These are phyloP conservation scores for Cynanchum wilfordii DNA, from an alignment of 257 asterid genomes.

Conservation along the genomic window DNA sequence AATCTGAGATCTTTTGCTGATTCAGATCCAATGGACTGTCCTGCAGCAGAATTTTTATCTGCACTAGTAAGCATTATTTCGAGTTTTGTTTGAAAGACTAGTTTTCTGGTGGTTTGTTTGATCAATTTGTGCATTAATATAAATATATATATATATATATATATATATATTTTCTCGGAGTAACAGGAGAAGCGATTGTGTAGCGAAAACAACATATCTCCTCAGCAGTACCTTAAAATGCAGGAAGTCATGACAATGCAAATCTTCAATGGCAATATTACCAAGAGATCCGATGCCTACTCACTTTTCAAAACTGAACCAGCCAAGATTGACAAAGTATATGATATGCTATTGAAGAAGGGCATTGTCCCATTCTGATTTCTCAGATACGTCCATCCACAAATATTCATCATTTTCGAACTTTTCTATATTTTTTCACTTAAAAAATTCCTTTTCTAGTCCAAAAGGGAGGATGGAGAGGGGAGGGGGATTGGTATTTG, in stretches of 20 bases:
- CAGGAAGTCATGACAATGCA: slow-evolving; percentile 55
- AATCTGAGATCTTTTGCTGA: slow-evolving; percentile 32
- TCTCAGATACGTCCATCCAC: neutral
- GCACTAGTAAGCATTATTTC: slow-evolving; percentile 51
- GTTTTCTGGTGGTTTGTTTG: neutral
- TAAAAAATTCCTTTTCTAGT: neutral
- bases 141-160: neutral
- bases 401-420: neutral
- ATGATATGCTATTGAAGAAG: slow-evolving; percentile 68
- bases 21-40: slow-evolving; percentile 32
- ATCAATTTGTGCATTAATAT: neutral
- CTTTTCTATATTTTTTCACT: neutral
- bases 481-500: neutral
- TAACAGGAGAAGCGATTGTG: slow-evolving; percentile 79
- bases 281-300: slow-evolving; percentile 69
- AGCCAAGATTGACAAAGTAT: slow-evolving; percentile 60
- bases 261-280: slow-evolving; percentile 54
- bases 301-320: slow-evolving; percentile 61
- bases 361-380: slow-evolving; percentile 40
- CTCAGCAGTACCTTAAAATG: slow-evolving; percentile 60
- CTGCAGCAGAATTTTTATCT: slow-evolving; percentile 51
- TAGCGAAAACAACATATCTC: slow-evolving; percentile 56
- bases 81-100: neutral
- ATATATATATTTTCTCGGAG: neutral
- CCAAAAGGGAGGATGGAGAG: neutral